These are phyloP conservation scores for Synchytrium microbalum DNA, from an alignment of 371 early-diverging fungal species.

Conservation along the genomic window DNA sequence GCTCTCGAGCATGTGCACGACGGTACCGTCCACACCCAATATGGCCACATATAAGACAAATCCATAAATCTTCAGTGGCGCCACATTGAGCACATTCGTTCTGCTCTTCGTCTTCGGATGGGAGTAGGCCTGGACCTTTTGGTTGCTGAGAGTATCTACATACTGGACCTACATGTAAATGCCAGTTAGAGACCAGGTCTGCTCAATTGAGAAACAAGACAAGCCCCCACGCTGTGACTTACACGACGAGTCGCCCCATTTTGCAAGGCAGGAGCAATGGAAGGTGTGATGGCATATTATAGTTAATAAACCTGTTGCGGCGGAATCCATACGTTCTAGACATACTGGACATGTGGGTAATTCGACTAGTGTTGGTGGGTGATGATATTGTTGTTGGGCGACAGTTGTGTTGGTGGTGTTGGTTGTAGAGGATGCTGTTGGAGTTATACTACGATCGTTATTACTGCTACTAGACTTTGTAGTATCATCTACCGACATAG, in stretches of 20 bases:
- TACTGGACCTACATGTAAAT: no score
- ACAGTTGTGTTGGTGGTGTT: neutral
- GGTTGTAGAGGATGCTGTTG: neutral
- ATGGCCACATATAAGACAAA: constrained; percentile 89
- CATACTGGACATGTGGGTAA: constrained; percentile 91
- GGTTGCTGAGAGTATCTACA: constrained; percentile 65
- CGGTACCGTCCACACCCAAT: constrained; percentile 52
- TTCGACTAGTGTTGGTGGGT: constrained; percentile 39
- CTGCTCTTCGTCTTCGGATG: constrained; percentile 20
- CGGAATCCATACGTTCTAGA: constrained; percentile 81
- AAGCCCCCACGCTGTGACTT: no score
- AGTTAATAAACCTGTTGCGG: constrained; percentile 73
- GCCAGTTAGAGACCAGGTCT: no score
- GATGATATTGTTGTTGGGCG: no score
- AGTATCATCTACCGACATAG: neutral
- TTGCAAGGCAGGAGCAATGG: constrained; percentile 77
- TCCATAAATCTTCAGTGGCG: constrained; percentile 76
- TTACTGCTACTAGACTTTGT: neutral
- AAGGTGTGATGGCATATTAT: constrained; percentile 92
- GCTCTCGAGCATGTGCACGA: constrained; percentile 77
- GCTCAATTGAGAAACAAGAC: no score
- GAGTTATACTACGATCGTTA: neutral
- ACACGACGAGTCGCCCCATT: constrained; percentile 88
- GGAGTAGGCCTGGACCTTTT: neutral
- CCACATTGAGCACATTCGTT: constrained; percentile 68